Conservation (phyloP, 2,329 filamentous ascomycete genomes). For the Epichloe sp. region DNA sequence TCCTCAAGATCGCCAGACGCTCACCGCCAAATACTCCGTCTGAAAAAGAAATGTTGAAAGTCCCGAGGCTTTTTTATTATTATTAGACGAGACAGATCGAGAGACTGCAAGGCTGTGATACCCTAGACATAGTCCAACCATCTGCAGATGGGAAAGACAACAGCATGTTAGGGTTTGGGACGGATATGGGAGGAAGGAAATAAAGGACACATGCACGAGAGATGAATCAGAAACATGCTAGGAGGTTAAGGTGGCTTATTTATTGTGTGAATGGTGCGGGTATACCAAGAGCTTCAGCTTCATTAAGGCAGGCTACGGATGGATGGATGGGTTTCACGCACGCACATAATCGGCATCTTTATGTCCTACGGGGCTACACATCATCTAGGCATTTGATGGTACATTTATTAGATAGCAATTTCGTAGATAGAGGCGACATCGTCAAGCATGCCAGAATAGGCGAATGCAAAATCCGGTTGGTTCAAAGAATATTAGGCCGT, state of each 20-base stretch:
- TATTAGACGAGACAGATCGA: neutral
- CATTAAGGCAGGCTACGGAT: neutral
- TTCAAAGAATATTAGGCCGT: neutral
- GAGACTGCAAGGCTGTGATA: neutral
- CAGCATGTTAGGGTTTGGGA: neutral
- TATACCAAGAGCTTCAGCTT: constrained; percentile 1
- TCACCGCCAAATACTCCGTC: constrained; percentile 35
- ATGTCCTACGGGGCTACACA: constrained; percentile 1
- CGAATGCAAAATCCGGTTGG: neutral
- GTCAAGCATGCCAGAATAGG: neutral
- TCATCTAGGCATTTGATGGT: constrained; percentile 1
- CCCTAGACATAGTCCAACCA: neutral
- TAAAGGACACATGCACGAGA: neutral
- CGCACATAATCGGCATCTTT: neutral
- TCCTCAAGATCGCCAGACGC: constrained; percentile 34
- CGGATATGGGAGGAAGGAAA: neutral
- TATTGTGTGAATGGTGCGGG: constrained; percentile 2
- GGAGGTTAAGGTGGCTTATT: neutral
- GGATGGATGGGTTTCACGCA: neutral
- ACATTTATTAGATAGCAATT: constrained; percentile 4
- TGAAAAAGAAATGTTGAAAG: constrained; percentile 10
- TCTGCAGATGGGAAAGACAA: neutral
- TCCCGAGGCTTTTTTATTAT: too few relatives aligned
- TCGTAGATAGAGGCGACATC: constrained; percentile 4
- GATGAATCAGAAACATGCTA: neutral